Evolutionary conservation across 1,284 basidiomycete genomes (phyloP), one percentile per base, ranked within the genome.

Genomic region (Ustilago hordei): DNA sequence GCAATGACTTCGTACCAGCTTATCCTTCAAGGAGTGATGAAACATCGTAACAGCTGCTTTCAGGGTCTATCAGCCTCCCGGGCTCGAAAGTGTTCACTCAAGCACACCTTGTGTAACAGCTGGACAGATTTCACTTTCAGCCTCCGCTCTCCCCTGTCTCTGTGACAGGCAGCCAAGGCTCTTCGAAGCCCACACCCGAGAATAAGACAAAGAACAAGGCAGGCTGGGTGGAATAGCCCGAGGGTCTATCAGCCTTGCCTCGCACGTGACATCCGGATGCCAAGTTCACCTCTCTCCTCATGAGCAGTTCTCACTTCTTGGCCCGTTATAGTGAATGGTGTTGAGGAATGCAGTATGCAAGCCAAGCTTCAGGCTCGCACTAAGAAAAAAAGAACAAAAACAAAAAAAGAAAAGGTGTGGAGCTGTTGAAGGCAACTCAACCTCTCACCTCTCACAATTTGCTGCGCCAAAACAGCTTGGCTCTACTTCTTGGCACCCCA

Each of bases 31-130:
- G 15, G 15, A 17, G 15, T 13, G 48, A 28, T 15, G 48, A 13
- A 50, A 13, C 48, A 50, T 31, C 48, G 11, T 32, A 32, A 28
- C 48, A 50, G 48, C 28, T 50, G 48, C 48, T 50, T 50, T 50
- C 48, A 50, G 48, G 48, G 48, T 50, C 31, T 50, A 50, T 45
- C 43, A 50, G 48, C 48, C n/a, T 19, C 28, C 31, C 5, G 23
- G 23, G 23, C 23, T 28, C 3, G 23, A 50, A 31, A 17, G 43
- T 19, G 36, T 38, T 38, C 36, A 38, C 36, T 38, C 36, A 38
- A 8, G 2, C n/a, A 45, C 43, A 45, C 43, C 39, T 41, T 41
- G 39, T 41, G 39, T 41, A 41, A 41, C 15, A 17, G 36, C 36
- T 5, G 36, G 13, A 38, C 13, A 15, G 39, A 13, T 7, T 15